phyloP scores from a whole-genome alignment of 2,329 filamentous ascomycete genomes.

The Paraphaeosphaeria minitans region DNA sequence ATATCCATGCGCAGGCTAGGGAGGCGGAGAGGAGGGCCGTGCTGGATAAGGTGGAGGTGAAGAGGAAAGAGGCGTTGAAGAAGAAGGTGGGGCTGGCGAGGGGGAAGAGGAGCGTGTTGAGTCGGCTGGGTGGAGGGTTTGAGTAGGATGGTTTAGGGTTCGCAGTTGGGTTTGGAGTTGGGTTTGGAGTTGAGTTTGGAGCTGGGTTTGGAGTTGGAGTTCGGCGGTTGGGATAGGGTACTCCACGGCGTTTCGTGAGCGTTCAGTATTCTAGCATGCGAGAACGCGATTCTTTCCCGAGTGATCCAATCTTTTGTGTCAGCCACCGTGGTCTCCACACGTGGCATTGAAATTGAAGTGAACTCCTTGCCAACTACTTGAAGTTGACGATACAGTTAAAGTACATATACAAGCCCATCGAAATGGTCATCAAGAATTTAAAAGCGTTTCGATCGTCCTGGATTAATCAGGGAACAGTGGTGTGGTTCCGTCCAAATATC shows the following conservation, averaged over 20 bases:
- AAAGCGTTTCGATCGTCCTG: not conserved
- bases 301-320: too few relatives aligned
- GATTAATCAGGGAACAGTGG: not conserved
- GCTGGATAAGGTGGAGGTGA: slow-evolving; percentile 58
- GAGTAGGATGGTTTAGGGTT: slow-evolving; percentile 27
- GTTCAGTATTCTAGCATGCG: not conserved
- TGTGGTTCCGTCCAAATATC: not conserved
- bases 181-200: not conserved
- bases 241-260: not conserved
- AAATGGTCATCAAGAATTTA: not conserved
- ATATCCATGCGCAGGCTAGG: slow-evolving; percentile 64
- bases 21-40: slow-evolving; percentile 60
- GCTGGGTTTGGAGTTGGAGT: too few relatives aligned
- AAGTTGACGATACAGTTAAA: too few relatives aligned
- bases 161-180: not conserved
- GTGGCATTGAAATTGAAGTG: too few relatives aligned
- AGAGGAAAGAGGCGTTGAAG: slow-evolving; percentile 55
- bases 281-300: too few relatives aligned
- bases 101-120: slow-evolving; percentile 41
- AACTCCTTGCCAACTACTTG: too few relatives aligned
- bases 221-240: not conserved
- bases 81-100: slow-evolving; percentile 46
- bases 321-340: too few relatives aligned
- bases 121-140: slow-evolving; percentile 42
- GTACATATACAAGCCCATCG: not conserved